Conservation (phyloP, 169 alveolate genomes). For the Cryptosporidium muris region DNA sequence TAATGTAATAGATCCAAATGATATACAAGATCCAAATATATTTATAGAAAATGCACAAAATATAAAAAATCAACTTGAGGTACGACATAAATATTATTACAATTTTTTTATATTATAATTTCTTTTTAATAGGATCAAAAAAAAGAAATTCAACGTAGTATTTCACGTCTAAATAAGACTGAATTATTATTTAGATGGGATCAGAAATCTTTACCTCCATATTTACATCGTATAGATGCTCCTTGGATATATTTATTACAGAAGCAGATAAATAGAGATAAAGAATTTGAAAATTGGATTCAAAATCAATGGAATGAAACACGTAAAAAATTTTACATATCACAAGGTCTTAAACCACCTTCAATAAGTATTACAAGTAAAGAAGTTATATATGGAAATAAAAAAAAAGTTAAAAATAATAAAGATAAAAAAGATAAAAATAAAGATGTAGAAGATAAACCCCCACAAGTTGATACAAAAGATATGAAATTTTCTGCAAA, state of each 20-base stretch:
- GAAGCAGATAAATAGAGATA: conserved; percentile 22
- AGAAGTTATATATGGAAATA: not conserved
- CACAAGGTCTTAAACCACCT: conserved; percentile 55
- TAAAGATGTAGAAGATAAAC: conserved; percentile 6
- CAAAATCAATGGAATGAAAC: conserved; percentile 66
- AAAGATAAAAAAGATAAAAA: conserved; percentile 2
- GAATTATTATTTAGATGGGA: conserved; percentile 65
- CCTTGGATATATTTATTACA: conserved; percentile 58
- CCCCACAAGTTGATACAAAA: conserved; percentile 54
- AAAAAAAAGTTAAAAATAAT: not conserved
- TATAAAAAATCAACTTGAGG: conserved; percentile 62
- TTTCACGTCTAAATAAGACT: conserved; percentile 26
- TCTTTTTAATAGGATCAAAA: conserved; percentile 17
- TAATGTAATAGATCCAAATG: conserved; percentile 37
- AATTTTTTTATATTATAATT: not conserved
- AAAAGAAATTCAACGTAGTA: conserved; percentile 20
- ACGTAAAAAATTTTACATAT: conserved; percentile 12
- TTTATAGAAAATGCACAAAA: conserved; percentile 63
- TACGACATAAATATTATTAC: not conserved
- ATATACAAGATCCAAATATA: conserved; percentile 51
- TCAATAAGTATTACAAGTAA: conserved; percentile 7
- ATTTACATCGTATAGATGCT: conserved; percentile 67
- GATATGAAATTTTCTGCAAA: conserved; percentile 60
- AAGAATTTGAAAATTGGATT: conserved; percentile 39
- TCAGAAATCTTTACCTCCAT: conserved; percentile 58